Conservation (phyloP, 345 rosid species). For the Isatis tinctoria region DNA sequence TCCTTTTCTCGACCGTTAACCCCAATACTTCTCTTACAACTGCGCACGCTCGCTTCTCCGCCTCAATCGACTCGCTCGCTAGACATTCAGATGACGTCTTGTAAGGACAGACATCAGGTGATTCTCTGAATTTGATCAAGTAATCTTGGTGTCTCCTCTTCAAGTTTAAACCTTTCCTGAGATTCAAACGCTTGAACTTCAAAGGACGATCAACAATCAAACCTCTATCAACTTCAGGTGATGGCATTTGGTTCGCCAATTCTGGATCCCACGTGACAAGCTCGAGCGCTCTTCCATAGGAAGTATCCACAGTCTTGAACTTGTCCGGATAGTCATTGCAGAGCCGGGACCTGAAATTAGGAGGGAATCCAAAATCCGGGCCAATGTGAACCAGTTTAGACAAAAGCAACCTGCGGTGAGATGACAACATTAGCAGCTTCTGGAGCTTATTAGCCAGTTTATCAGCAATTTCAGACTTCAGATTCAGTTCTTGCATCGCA, state of each 20-base stretch:
- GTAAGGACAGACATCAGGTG: conserved; percentile 70
- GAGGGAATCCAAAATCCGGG: conserved; percentile 83
- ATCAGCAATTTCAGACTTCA: conserved; percentile 51
- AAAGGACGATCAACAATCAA: conserved; percentile 82
- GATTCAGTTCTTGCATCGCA: conserved; percentile 48
- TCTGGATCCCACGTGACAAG: conserved; percentile 73
- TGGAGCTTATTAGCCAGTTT: conserved; percentile 67
- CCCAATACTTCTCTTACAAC: conserved; percentile 70
- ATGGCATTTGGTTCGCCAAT: conserved; percentile 48
- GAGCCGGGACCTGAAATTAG: conserved; percentile 81
- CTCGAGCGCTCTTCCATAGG: conserved; percentile 82
- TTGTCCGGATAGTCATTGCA: conserved; percentile 73
- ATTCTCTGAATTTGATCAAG: conserved; percentile 61
- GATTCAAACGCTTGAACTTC: conserved; percentile 73
- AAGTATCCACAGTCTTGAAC: conserved; percentile 72
- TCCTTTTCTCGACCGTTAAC: conserved; percentile 67
- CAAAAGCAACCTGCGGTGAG: conserved; percentile 62
- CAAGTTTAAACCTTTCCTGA: conserved; percentile 71
- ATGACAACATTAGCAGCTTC: conserved; percentile 85
- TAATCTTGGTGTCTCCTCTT: conserved; percentile 57
- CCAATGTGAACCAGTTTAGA: conserved; percentile 83
- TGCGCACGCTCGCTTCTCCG: conserved; percentile 80
- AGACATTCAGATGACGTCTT: conserved; percentile 41
- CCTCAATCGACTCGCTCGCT: conserved; percentile 52
- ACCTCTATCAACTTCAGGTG: conserved; percentile 32